Evolutionary conservation across 169 alveolate species (phyloP).

Genomic region (Ichthyophthirius multifiliis): DNA sequence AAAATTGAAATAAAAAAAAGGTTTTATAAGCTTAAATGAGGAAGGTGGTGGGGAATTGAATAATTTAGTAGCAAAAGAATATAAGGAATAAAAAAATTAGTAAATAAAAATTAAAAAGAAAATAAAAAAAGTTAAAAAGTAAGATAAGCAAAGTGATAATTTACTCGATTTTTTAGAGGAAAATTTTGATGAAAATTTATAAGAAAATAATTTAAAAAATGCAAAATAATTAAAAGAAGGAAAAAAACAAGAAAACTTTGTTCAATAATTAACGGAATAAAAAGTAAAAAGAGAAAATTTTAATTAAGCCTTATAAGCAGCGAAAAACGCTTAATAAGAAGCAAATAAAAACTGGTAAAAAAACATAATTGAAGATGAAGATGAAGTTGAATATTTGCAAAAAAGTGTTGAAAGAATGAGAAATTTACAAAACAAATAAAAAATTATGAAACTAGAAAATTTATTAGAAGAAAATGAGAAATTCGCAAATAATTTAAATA

Average conservation of each 20-base stretch:
- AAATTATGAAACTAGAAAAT: neutral
- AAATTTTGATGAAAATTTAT: neutral
- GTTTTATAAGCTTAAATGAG: too few species aligned
- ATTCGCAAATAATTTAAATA: neutral
- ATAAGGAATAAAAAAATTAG: neutral
- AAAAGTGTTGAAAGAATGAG: neutral
- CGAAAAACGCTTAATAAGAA: neutral
- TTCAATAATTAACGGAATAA: neutral
- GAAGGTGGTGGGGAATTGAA: neutral
- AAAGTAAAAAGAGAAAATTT: neutral
- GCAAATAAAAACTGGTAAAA: too few species aligned
- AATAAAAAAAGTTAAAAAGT: neutral
- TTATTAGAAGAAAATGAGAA: neutral
- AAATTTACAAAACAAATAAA: neutral
- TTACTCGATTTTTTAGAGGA: neutral
- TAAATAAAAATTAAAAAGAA: neutral
- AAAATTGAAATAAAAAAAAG: neutral
- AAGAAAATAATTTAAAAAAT: neutral
- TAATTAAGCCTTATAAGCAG: neutral
- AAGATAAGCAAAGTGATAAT: neutral
- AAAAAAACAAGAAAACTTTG: neutral
- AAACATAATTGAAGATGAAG: too few species aligned
- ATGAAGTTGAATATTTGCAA: too few species aligned
- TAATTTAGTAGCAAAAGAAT: neutral
- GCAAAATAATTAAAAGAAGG: neutral